Percentiles rank a stretch among this genome's conserved stretches.
These are phyloP conservation scores for Lactarius vividus DNA, from an alignment of 768 basidiomycete species.

Conservation along the genomic window DNA sequence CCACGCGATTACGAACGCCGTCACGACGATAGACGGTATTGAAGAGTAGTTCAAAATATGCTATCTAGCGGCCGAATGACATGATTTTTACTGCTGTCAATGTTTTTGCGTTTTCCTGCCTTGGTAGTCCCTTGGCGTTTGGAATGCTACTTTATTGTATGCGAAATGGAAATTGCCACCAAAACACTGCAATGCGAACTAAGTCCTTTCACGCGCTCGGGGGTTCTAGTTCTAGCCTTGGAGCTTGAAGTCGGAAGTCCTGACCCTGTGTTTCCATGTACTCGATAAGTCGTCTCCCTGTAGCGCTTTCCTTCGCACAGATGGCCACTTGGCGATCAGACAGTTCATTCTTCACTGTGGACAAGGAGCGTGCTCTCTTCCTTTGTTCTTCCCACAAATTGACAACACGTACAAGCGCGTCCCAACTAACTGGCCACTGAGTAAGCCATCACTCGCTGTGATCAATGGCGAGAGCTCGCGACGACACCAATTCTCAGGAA, in stretches of 20 bases:
- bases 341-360: neutral
- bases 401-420: too few species aligned
- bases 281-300: neutral
- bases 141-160: neutral
- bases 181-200: neutral
- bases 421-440: too few species aligned
- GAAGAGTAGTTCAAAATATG: conserved; percentile 25
- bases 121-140: neutral
- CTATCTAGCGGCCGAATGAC: neutral
- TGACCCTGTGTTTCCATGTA: neutral
- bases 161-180: neutral
- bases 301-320: neutral
- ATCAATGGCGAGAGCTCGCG: too few species aligned
- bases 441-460: too few species aligned
- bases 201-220: neutral
- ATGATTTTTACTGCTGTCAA: conserved; percentile 11
- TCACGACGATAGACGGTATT: conserved; percentile 38
- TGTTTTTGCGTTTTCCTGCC: neutral
- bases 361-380: neutral
- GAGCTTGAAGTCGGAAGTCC: neutral
- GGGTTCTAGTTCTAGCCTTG: neutral
- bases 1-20: conserved; percentile 30
- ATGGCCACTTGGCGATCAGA: neutral
- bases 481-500: too few species aligned
- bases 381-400: neutral